phyloP scores from a whole-genome alignment of 805 yeast genomes.

The Kluyveromyces siamensis region DNA sequence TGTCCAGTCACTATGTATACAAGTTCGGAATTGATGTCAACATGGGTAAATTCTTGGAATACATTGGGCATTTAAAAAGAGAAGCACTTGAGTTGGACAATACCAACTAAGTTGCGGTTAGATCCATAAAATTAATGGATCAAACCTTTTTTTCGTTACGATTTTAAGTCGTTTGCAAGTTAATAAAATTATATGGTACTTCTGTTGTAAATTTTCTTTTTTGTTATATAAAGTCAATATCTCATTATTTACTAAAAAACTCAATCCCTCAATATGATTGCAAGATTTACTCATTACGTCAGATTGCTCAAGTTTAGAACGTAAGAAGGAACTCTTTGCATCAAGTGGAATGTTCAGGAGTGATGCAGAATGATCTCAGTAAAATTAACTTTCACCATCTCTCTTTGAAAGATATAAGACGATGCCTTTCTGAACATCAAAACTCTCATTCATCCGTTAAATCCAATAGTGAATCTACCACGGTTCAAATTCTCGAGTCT shows the following conservation, averaged over 20 bases:
- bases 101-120: neutral
- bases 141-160: too few species aligned
- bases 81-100: constrained; percentile 12
- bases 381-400: neutral
- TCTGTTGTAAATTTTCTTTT: too few species aligned
- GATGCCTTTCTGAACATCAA: neutral
- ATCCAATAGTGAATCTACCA: neutral
- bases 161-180: too few species aligned
- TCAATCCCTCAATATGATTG: too few species aligned
- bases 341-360: too few species aligned
- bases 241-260: too few species aligned
- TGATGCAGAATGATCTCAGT: neutral
- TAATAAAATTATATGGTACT: too few species aligned
- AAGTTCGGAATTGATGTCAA: constrained; percentile 68
- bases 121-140: too few species aligned
- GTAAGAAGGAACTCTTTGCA: too few species aligned
- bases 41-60: constrained; percentile 69
- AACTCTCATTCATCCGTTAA: neutral
- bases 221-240: too few species aligned
- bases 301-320: too few species aligned
- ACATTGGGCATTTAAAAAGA: constrained; percentile 49
- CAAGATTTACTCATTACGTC: too few species aligned
- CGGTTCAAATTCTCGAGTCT: neutral
- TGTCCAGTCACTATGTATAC: constrained; percentile 81
- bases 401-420: neutral